A percentile compares a stretch with the other conserved stretches of the same genome.
phyloP scores from a whole-genome alignment of 805 yeast species.

The Cyberlindnera maritima region DNA sequence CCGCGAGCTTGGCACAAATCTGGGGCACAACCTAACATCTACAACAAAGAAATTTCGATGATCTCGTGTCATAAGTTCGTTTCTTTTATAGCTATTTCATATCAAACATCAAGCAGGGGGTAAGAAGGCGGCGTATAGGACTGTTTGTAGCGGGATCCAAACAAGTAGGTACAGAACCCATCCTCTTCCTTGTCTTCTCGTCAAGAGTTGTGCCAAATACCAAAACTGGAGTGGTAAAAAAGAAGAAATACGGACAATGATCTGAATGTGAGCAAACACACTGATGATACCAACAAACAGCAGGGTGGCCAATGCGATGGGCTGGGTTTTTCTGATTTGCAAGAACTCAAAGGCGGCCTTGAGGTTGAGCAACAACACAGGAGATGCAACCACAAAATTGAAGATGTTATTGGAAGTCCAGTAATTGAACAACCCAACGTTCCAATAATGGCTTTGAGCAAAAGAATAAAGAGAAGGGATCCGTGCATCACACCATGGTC shows the following conservation, averaged over 20 bases:
- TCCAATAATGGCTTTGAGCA: constrained; percentile 85
- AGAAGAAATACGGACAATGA: constrained; percentile 73
- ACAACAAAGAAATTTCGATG: too few species aligned
- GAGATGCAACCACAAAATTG: constrained; percentile 73
- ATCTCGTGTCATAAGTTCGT: too few species aligned
- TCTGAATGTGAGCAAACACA: constrained; percentile 79
- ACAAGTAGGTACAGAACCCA: constrained; percentile 49
- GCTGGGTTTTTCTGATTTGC: constrained; percentile 32
- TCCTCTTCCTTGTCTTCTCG: constrained; percentile 29
- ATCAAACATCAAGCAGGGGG: constrained; percentile 94
- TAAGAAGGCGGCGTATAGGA: constrained; percentile 73
- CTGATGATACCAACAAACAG: constrained; percentile 49
- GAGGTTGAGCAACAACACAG: constrained; percentile 51
- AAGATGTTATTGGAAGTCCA: constrained; percentile 84
- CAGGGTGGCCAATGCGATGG: constrained; percentile 41
- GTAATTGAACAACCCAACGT: constrained; percentile 73
- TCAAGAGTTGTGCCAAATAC: constrained; percentile 51
- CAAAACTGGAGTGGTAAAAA: constrained; percentile 76
- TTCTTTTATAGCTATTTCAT: background rate
- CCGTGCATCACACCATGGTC: constrained; percentile 69
- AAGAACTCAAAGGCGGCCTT: constrained; percentile 37
- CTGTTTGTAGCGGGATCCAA: constrained; percentile 71
- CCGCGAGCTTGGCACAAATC: too few species aligned
- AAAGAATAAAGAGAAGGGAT: constrained; percentile 63
- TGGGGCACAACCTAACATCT: too few species aligned